phyloP scores from a whole-genome alignment of 257 asterid species.

The Solanum chiquidenum region DNA sequence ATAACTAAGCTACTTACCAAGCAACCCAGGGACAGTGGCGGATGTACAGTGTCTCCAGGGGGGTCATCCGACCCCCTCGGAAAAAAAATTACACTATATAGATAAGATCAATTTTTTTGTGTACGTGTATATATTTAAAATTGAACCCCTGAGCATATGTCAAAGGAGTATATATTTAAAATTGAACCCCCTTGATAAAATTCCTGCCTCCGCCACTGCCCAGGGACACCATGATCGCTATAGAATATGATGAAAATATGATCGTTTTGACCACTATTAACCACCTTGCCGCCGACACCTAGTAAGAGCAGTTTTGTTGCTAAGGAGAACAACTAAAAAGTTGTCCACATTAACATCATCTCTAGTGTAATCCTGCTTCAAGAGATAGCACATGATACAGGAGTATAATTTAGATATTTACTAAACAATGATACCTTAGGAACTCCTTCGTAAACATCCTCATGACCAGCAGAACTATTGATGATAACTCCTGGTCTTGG shows the following conservation, averaged over 20 bases:
- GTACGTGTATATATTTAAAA: no score
- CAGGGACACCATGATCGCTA: conserved; percentile 94
- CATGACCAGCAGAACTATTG: conserved; percentile 50
- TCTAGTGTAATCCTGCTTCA: conserved; percentile 72
- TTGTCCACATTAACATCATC: conserved; percentile 53
- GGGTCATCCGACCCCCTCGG: no score
- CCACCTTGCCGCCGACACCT: conserved; percentile 92
- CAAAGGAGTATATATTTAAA: no score
- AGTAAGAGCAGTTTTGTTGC: conserved; percentile 57
- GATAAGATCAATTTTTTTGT: no score
- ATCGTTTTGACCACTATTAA: conserved; percentile 74
- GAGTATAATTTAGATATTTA: neutral
- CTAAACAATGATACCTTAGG: neutral
- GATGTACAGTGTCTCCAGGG: no score
- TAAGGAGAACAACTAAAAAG: conserved; percentile 63
- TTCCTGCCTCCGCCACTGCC: no score
- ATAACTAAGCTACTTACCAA: conserved; percentile 41
- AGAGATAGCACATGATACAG: conserved; percentile 23
- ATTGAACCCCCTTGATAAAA: no score
- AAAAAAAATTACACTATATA: no score
- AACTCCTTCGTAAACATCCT: conserved; percentile 22
- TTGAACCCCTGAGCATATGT: no score
- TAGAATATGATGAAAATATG: conserved; percentile 71
- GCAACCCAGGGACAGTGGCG: conserved; percentile 89
- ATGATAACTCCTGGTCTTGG: conserved; percentile 87